These are phyloP conservation scores for Kazachstania sp. DNA, from an alignment of 1,139 yeast genomes.

Conservation along the genomic window DNA sequence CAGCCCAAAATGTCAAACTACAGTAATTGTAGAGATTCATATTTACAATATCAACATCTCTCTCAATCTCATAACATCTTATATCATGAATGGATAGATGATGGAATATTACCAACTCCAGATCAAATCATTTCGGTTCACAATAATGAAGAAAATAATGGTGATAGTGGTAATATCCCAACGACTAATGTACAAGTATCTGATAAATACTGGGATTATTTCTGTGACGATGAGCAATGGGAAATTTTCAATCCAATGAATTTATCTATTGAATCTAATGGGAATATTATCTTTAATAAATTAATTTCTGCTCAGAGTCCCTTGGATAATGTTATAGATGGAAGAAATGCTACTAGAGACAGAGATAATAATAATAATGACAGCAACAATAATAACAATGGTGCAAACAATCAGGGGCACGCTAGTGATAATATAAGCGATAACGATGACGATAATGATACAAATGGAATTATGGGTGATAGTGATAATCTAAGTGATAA, in stretches of 20 bases:
- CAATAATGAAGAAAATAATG: neutral
- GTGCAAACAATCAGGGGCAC: neutral
- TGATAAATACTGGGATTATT: constrained; percentile 5
- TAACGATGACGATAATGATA: neutral
- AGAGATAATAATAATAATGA: neutral
- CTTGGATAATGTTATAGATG: neutral
- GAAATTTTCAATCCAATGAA: constrained; percentile 1
- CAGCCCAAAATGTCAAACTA: neutral
- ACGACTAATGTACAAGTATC: neutral
- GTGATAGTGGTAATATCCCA: neutral
- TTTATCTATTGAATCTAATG: constrained; percentile 4
- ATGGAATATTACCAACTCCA: constrained; percentile 3
- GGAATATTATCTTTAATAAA: constrained; percentile 5
- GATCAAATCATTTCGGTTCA: constrained; percentile 2
- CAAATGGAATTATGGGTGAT: neutral
- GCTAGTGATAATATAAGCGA: neutral
- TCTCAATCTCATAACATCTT: constrained; percentile 1
- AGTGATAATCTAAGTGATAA: neutral
- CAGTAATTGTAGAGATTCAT: constrained; percentile 6
- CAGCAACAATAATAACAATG: neutral
- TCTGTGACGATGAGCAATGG: constrained; percentile 6
- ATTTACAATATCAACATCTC: constrained; percentile 5
- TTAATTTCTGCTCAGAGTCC: neutral
- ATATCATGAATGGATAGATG: constrained; percentile 5
- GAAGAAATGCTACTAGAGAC: neutral